Percentiles rank a stretch among this genome's conserved stretches.
Evolutionary conservation across 352 stramenopile genomes (phyloP).

Genomic region (Globisporangium cylindrosporum): DNA sequence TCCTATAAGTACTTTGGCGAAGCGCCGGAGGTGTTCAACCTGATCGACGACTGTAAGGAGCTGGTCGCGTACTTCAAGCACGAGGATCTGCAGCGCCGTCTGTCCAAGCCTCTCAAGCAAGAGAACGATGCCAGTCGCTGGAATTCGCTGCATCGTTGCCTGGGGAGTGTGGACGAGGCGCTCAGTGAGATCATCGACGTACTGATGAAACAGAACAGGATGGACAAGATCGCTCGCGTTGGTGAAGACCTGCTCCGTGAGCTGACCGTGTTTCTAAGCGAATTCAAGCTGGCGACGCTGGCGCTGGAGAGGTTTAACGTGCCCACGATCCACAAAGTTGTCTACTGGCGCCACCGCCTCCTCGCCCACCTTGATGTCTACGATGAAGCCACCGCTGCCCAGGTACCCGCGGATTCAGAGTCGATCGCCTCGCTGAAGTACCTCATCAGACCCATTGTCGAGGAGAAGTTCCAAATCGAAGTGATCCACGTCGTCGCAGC

Average conservation of each 20-base stretch:
- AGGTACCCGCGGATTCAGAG: not conserved
- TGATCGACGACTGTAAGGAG: constrained; percentile 5
- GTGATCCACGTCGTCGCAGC: constrained; percentile 1
- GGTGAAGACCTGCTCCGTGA: not conserved
- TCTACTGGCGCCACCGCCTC: constrained; percentile 7
- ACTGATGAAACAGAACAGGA: not conserved
- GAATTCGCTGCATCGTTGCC: not conserved
- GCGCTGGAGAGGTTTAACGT: not conserved
- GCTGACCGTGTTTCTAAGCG: not conserved
- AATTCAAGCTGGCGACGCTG: constrained; percentile 1
- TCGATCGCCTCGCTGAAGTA: not conserved
- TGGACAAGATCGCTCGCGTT: not conserved
- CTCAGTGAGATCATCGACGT: constrained; percentile 1
- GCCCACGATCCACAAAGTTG: constrained; percentile 2
- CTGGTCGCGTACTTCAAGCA: not conserved
- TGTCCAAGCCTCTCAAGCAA: not conserved
- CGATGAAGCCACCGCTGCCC: not conserved
- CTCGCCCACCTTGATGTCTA: not conserved
- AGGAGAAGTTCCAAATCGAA: not conserved
- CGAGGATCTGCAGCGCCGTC: not conserved
- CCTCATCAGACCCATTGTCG: not conserved
- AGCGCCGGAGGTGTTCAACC: constrained; percentile 2
- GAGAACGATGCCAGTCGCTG: not conserved
- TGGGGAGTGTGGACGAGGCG: not conserved
- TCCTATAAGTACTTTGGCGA: constrained; percentile 1